Evolutionary conservation across 2,329 filamentous ascomycete species (phyloP), one percentile per base, ranked within the genome.

Genomic region (Phyllosticta paracitricarpa): DNA sequence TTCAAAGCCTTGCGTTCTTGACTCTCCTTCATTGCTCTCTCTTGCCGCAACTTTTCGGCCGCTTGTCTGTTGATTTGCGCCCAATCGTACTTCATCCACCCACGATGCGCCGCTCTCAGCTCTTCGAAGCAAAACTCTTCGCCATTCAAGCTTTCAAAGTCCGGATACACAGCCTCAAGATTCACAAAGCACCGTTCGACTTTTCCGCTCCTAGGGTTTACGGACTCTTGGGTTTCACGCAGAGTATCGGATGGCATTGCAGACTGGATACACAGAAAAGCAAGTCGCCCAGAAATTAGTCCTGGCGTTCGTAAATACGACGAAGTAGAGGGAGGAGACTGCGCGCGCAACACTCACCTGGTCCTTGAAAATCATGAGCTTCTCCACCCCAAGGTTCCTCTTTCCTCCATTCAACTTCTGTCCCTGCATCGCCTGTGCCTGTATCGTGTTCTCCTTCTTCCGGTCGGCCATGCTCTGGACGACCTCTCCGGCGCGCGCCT

Each of bases 351-450:
- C 19, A 82, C 91, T 87, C 88, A 99, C 94, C 89, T 89, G 81
- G 81, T 99, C 94, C 81, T 89, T 93, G 80, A 97, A 99, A 54
- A 99, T 84, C 70, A 87, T 80, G 86, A 99, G 88, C 80, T 97
- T 97, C 59, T 87, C 81, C 59, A 82, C 82, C 33, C 82, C 84
- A 53, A 80, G 84, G 77, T 90, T 89, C 78, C 90, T 94, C 68
- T 91, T 93, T 52, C 89, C 91, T 2, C 85, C 89, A 74, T 93
- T 90, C 67, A 99, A 76, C 51, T 89, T 97, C 78, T 97, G 91
- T 26, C 94, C 94, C 10, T 81, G 88, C 94, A 92, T 97, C 22
- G 93, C 91, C 71, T 88, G 92, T 10, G 92, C 85, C 71, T 93
- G 91, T 66, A 92, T 78, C 6, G 81, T 80, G 70, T 99, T 99